Conservation (phyloP, 2,329 filamentous ascomycete genomes). For the Ophiocordyceps robertsii region DNA sequence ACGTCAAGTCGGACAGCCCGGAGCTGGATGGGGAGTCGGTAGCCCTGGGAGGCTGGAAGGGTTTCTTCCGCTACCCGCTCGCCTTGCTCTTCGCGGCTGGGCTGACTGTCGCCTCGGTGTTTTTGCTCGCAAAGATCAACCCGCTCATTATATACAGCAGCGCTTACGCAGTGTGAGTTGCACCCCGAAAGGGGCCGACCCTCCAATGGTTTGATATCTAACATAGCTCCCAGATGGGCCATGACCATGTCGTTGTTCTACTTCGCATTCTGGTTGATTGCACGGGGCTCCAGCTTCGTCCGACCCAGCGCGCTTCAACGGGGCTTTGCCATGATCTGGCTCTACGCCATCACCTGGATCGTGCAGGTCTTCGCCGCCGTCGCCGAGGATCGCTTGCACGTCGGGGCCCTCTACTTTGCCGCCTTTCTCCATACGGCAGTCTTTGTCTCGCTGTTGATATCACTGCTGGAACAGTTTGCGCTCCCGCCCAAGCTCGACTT, state of each 20-base stretch:
- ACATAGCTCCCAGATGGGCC: conserved; percentile 41
- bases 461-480: conserved; percentile 67
- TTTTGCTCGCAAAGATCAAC: conserved; percentile 70
- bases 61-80: conserved; percentile 73
- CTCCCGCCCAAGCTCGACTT: conserved; percentile 61
- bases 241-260: conserved; percentile 79
- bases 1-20: conserved; percentile 32
- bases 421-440: conserved; percentile 67
- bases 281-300: conserved; percentile 63
- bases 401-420: conserved; percentile 67
- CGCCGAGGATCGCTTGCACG: conserved; percentile 58
- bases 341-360: conserved; percentile 64
- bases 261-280: conserved; percentile 69
- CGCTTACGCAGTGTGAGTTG: conserved; percentile 56
- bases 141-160: conserved; percentile 86
- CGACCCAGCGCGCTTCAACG: conserved; percentile 79
- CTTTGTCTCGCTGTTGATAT: conserved; percentile 62
- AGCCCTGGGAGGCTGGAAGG: conserved; percentile 60
- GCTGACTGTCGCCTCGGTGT: conserved; percentile 58
- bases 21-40: conserved; percentile 50
- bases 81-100: conserved; percentile 55
- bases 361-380: conserved; percentile 60
- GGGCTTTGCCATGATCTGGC: conserved; percentile 70
- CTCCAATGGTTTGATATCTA: not conserved
- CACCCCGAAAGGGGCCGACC: not conserved